Base-by-base conservation (phyloP, 306 rosid species). In the Cucurbita moschata region DNA sequence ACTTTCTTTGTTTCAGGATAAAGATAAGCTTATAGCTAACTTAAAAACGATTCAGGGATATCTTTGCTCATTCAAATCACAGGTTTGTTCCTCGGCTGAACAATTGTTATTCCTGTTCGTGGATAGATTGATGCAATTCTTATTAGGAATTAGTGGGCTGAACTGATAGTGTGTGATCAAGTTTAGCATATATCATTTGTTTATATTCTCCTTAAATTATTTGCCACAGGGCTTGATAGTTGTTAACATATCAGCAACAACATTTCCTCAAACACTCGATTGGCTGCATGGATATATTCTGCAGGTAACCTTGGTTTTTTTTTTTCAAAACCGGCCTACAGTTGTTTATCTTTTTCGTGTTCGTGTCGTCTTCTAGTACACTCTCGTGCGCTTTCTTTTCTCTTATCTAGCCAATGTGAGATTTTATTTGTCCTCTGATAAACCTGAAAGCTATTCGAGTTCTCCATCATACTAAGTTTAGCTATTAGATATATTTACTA, bases 41-140 rank as follows among this genome's bases (percentile, higher is more conserved):
- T 78, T 93, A 85, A 93, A 93, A 82, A 93, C 87, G 85, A 87
- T 93, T 76, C 97, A 93, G 82, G 92, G 87, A 79, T 93, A 93
- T 83, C 83, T 93, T 37, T 93, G 97, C 87, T 90, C 97, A 0
- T 93, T 93, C 86, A 86, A 85, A 75, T 88, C 97, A 52, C 96
- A 85, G 96, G 98, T 90, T 81, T 74, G 84, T 58, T 66, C 30
- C 46, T 49, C 46, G 46, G n/a, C 40, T 19, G 16, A 47, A 19
- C 57, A 16, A 8, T 44, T 66, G 7, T 47, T 10, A 5, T 40
- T 16, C 9, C 44, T 51, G 12, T 50, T 19, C 5, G 16, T 15
- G 42, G 10, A 70, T 5, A 5, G 58, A 70, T 70, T 10, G 46
- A 69, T 47, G 60, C 60, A 49, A 46, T 50, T 14, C 55, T 26